Percentiles rank a stretch among this genome's conserved stretches.
Evolutionary conservation across 202 grass and related monocot genomes (phyloP).

Genomic region (Carex sylvatica): DNA sequence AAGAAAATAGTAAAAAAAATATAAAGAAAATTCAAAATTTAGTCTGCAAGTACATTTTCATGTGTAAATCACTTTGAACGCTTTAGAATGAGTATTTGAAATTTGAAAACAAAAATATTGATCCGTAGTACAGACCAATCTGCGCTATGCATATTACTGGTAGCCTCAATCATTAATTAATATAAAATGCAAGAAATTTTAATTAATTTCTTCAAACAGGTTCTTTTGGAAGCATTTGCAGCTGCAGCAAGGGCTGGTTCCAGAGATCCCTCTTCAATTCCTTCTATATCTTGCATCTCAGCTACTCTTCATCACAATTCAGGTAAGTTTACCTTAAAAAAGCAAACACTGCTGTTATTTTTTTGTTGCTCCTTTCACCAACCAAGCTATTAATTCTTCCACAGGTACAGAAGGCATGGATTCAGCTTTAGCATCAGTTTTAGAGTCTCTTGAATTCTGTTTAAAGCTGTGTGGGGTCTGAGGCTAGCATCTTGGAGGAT

Average conservation of each 20-base stretch:
- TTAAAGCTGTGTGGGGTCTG: conserved; percentile 88
- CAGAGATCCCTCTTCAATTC: conserved; percentile 91
- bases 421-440: conserved; percentile 81
- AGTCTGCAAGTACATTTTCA: too few relatives aligned
- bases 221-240: conserved; percentile 81
- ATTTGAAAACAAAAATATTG: too few relatives aligned
- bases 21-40: too few relatives aligned
- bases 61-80: too few relatives aligned
- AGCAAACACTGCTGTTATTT: not conserved
- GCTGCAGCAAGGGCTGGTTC: too few relatives aligned
- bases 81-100: too few relatives aligned
- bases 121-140: too few relatives aligned
- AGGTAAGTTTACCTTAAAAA: conserved; percentile 41
- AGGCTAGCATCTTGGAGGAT: conserved; percentile 93
- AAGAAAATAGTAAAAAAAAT: too few relatives aligned
- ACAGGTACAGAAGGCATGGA: conserved; percentile 68
- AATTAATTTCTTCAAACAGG: conserved; percentile 35
- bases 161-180: not conserved
- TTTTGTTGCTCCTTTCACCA: not conserved
- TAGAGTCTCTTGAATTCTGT: conserved; percentile 83
- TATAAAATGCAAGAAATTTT: not conserved
- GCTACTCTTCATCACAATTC: conserved; percentile 65
- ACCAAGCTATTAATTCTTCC: conserved; percentile 26
- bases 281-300: conserved; percentile 89
- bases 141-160: too few relatives aligned